These are phyloP conservation scores for Pseudocercospora vitis DNA, from an alignment of 2,329 filamentous ascomycete species.

Conservation along the genomic window DNA sequence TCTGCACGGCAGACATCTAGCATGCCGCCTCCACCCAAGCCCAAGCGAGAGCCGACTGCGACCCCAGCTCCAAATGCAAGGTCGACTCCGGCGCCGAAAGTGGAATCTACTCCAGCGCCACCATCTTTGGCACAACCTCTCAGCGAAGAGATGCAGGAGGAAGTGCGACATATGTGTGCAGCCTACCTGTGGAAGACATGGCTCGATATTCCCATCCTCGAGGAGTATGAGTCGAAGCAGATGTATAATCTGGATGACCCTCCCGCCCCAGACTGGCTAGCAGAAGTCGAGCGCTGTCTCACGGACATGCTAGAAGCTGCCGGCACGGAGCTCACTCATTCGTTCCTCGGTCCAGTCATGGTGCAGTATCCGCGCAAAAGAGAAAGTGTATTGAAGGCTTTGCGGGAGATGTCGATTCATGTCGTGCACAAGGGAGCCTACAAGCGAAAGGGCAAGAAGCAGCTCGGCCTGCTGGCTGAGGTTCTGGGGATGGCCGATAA, in stretches of 20 bases:
- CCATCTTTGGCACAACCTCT: conserved; percentile 6
- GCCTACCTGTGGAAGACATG: conserved; percentile 24
- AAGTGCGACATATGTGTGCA: conserved; percentile 20
- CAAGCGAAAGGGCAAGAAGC: conserved; percentile 8
- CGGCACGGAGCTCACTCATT: conserved; percentile 8
- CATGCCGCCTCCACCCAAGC: neutral
- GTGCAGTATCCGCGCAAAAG: conserved; percentile 13
- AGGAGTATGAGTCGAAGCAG: conserved; percentile 1
- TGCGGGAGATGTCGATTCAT: conserved; percentile 17
- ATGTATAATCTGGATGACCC: neutral
- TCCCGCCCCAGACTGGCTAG: conserved; percentile 18
- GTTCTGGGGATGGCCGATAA: conserved; percentile 25
- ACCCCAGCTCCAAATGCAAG: neutral
- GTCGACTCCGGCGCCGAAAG: neutral
- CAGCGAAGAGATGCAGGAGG: conserved; percentile 15
- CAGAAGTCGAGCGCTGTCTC: conserved; percentile 18
- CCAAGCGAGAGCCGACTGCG: neutral
- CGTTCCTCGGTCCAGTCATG: conserved; percentile 18
- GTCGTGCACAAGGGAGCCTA: conserved; percentile 16
- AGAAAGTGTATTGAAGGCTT: conserved; percentile 15
- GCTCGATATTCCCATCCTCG: conserved; percentile 13
- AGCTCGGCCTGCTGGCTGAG: conserved; percentile 22
- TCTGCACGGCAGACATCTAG: neutral
- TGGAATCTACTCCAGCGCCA: neutral
- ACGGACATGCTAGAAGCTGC: conserved; percentile 17